Base-by-base conservation (phyloP, 2,329 filamentous ascomycete genomes). In the Alternaria arbusti region DNA sequence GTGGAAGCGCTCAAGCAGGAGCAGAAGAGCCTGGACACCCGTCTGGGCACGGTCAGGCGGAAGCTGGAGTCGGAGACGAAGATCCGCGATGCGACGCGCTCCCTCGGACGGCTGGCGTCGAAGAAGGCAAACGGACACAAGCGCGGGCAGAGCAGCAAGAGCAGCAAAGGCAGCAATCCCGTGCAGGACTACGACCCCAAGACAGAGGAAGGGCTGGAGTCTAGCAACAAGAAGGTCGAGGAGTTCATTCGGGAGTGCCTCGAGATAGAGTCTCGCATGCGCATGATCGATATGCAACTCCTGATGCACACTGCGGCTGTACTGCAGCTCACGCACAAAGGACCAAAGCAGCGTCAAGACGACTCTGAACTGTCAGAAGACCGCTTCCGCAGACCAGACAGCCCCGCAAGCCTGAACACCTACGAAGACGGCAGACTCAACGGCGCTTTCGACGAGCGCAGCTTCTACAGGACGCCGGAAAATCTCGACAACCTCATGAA, bases 231-330 rank as follows among this genome's bases (percentile, higher is more conserved):
- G 70, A 95, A 92, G 79, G 96, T 95, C 71, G 93, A 97, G 70
- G 91, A 96, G 63, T 83, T 98, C 60, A 90, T 94, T 4, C 85
- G 89, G 44, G 93, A 97, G 73, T 83, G 98, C 40, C 93, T 92
- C 82, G 86, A 87, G 63, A 83, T 97, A 59, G 93, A 97, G 80
- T 92, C 91, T n/a, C 73, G 78, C 85, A 91, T 69, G 83, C 91
- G 63, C 89, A 93, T 82, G 87, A 91, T 62, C 87, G 92, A 96
- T 73, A 88, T 87, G 71, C 88, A 89, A 65, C 83, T 99, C 47
- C 83, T 98, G 54, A 90, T 95, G 78, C 96, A 99, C 78, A 98
- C 95, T 0, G 94, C 96, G 13, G 95, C 93, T 47, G 92, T 99
- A 43, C 83, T 99, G 57, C 94, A 97, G 76, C 87, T 97, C 79